Evolutionary conservation across 1,284 basidiomycete genomes (phyloP).

Genomic region (Malassezia pachydermatis): DNA sequence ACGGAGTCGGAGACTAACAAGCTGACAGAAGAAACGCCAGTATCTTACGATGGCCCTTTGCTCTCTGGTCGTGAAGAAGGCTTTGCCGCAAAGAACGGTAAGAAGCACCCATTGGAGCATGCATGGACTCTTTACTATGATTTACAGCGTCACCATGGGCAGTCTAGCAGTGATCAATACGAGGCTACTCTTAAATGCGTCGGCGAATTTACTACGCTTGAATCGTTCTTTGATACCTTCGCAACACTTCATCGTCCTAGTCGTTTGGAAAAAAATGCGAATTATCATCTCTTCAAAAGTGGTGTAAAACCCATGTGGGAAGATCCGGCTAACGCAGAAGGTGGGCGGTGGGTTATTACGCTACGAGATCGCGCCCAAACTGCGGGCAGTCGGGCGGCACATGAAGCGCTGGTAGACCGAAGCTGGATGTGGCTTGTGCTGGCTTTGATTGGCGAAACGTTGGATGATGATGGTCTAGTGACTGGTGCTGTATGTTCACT

Average conservation of each 20-base stretch:
- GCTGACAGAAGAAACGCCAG: no score
- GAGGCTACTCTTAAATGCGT: slow-evolving; percentile 32
- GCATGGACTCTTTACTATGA: slow-evolving; percentile 83
- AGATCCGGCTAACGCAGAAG: slow-evolving; percentile 76
- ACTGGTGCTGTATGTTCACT: slow-evolving; percentile 72
- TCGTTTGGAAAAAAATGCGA: slow-evolving; percentile 71
- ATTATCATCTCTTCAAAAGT: slow-evolving; percentile 87
- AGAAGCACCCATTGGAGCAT: slow-evolving; percentile 64
- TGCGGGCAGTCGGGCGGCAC: slow-evolving; percentile 50
- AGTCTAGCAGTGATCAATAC: slow-evolving; percentile 50
- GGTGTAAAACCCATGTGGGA: slow-evolving; percentile 89
- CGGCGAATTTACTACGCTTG: slow-evolving; percentile 52
- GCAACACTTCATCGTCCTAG: slow-evolving; percentile 87
- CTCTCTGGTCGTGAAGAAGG: slow-evolving; percentile 14
- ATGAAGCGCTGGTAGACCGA: slow-evolving; percentile 65
- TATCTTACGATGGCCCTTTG: no score
- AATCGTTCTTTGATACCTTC: slow-evolving; percentile 84
- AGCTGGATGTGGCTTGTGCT: slow-evolving; percentile 84
- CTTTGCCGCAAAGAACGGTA: slow-evolving; percentile 9
- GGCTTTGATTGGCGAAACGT: slow-evolving; percentile 77
- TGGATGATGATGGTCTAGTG: slow-evolving; percentile 75
- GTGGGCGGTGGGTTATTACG: slow-evolving; percentile 87
- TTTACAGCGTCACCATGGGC: slow-evolving; percentile 10
- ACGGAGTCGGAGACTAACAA: no score
- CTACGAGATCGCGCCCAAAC: slow-evolving; percentile 54